A percentile compares a stretch with the other conserved stretches of the same genome.
These are phyloP conservation scores for Athelia sp. DNA, from an alignment of 1,284 basidiomycete species.

Conservation along the genomic window DNA sequence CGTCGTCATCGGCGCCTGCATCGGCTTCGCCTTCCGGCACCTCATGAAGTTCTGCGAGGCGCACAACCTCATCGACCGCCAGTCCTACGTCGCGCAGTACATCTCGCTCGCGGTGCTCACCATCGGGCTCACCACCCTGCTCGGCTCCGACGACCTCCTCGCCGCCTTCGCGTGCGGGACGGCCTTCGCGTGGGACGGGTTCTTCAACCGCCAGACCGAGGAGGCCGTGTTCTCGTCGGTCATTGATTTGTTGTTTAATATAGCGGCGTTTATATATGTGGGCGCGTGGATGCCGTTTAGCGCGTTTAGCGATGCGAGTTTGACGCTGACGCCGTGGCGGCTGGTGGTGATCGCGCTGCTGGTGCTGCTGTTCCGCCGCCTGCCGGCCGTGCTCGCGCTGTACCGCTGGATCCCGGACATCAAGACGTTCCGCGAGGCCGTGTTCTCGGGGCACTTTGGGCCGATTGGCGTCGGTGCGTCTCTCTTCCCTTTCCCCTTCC, in stretches of 20 bases:
- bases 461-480: constrained; percentile 89
- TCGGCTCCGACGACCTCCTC: constrained; percentile 92
- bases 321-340: constrained; percentile 78
- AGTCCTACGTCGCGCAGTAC: constrained; percentile 84
- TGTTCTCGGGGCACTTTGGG: constrained; percentile 93
- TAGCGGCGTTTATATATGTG: constrained; percentile 87
- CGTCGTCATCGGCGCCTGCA: constrained; percentile 69
- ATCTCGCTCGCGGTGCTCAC: constrained; percentile 77
- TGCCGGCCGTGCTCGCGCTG: constrained; percentile 79
- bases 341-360: constrained; percentile 78
- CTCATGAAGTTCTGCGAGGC: constrained; percentile 95
- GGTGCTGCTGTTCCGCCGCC: constrained; percentile 72
- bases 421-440: constrained; percentile 82
- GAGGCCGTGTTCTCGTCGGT: constrained; percentile 95
- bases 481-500: too few species aligned
- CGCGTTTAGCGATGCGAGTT: constrained; percentile 58
- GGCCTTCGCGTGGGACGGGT: constrained; percentile 98
- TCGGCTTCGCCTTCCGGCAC: constrained; percentile 85
- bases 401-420: constrained; percentile 93
- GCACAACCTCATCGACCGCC: constrained; percentile 89
- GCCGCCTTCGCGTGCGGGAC: constrained; percentile 95
- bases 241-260: constrained; percentile 89
- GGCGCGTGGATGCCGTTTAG: constrained; percentile 94
- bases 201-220: constrained; percentile 96
- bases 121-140: constrained; percentile 78